Conservation (phyloP, 2,329 filamentous ascomycete species). For the Penicillium sp. region DNA sequence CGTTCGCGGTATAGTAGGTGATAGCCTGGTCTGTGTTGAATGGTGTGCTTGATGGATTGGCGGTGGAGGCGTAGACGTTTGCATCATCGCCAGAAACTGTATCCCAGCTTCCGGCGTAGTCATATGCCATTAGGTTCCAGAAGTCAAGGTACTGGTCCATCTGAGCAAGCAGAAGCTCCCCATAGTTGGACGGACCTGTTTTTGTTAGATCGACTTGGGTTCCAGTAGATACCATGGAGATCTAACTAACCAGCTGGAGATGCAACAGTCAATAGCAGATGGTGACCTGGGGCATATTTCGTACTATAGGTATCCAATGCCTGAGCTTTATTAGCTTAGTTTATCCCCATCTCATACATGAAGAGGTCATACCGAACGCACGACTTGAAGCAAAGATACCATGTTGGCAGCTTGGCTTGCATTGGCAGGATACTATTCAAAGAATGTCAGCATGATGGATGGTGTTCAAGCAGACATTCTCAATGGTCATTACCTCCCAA, state of each 20-base stretch:
- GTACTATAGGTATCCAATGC: slow-evolving; percentile 45
- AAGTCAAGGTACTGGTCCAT: slow-evolving; percentile 55
- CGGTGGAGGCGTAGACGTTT: slow-evolving; percentile 66
- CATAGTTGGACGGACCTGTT: slow-evolving; percentile 47
- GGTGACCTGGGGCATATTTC: slow-evolving; percentile 38
- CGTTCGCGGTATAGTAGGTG: slow-evolving; percentile 64
- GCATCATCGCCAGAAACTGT: slow-evolving; percentile 71
- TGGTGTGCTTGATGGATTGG: slow-evolving; percentile 67
- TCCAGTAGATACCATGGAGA: neutral
- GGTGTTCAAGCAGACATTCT: neutral
- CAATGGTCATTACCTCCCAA: slow-evolving; percentile 35
- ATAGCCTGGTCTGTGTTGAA: slow-evolving; percentile 75
- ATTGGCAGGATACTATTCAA: slow-evolving; percentile 32
- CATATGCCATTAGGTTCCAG: slow-evolving; percentile 74
- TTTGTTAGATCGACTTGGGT: slow-evolving; percentile 1
- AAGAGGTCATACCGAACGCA: slow-evolving; percentile 14
- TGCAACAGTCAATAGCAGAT: slow-evolving; percentile 50
- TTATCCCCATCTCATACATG: neutral
- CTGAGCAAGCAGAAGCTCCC: slow-evolving; percentile 41
- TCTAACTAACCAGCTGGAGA: slow-evolving; percentile 41
- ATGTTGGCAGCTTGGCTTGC: slow-evolving; percentile 36
- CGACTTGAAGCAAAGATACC: slow-evolving; percentile 35
- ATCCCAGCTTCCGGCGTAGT: slow-evolving; percentile 84
- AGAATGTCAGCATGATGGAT: neutral
- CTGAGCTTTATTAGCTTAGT: slow-evolving; percentile 13